Conservation (phyloP, 2,329 filamentous ascomycete species). For the Neofusicoccum sp. region DNA sequence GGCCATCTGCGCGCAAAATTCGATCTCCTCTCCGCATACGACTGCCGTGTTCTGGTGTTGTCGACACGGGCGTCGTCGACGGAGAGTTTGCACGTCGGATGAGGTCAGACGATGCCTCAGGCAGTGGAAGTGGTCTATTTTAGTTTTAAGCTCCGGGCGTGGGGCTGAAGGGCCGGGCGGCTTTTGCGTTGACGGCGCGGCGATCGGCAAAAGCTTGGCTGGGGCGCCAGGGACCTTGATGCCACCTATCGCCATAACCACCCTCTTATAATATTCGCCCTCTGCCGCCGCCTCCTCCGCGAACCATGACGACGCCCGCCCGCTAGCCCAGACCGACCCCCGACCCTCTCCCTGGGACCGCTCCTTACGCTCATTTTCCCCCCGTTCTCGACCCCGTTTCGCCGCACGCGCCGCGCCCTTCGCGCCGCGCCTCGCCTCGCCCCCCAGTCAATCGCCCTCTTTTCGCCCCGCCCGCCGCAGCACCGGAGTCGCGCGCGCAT, state of each 20-base stretch:
- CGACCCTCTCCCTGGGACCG: background rate
- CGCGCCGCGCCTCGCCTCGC: background rate
- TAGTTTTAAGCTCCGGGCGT: conserved; percentile 2
- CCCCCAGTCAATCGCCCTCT: background rate
- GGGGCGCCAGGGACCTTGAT: background rate
- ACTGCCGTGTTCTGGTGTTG: too few relatives aligned
- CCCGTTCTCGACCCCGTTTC: background rate
- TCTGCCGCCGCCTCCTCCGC: background rate
- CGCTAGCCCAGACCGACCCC: background rate
- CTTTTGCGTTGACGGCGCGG: background rate
- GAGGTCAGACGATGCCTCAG: conserved; percentile 1
- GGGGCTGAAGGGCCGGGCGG: background rate
- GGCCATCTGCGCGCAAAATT: too few relatives aligned
- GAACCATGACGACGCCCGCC: conserved; percentile 2
- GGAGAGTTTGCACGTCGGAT: background rate
- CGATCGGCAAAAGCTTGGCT: conserved; percentile 1
- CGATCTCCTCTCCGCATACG: too few relatives aligned
- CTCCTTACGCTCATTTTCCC: background rate
- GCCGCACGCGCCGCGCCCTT: background rate
- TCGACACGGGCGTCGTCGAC: background rate
- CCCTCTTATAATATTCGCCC: background rate
- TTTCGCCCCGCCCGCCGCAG: background rate
- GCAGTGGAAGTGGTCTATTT: background rate
- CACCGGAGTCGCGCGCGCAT: background rate
- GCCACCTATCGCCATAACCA: background rate